Evolutionary conservation across 495 filamentous ascomycete species (phyloP).

Genomic region (Hyphodiscus hymeniophilus): DNA sequence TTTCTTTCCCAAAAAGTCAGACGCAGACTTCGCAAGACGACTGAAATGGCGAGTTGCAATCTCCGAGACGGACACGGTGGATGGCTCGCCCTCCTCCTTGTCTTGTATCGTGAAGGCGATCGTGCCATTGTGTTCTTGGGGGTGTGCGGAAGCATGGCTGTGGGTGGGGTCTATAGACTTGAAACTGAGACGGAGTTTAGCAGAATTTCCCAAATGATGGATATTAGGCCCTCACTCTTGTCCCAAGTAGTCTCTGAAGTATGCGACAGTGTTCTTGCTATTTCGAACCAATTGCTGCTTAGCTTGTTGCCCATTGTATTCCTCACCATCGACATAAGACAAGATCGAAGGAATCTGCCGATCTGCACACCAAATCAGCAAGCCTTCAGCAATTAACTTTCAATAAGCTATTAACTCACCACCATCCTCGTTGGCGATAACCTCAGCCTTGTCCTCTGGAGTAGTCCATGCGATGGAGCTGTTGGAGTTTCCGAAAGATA

Average conservation of each 20-base stretch:
- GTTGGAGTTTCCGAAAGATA: slow-evolving; percentile 96
- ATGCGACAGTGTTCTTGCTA: slow-evolving; percentile 83
- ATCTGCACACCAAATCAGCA: slow-evolving; percentile 44
- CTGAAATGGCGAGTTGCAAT: slow-evolving; percentile 80
- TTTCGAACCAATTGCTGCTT: slow-evolving; percentile 90
- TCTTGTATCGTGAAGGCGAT: slow-evolving; percentile 81
- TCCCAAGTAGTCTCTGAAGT: slow-evolving; percentile 91
- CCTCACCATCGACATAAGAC: slow-evolving; percentile 90
- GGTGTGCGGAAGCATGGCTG: slow-evolving; percentile 89
- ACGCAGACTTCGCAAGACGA: slow-evolving; percentile 72
- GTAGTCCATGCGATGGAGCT: slow-evolving; percentile 90
- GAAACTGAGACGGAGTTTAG: slow-evolving; percentile 44
- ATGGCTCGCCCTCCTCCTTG: slow-evolving; percentile 57
- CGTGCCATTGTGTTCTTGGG: slow-evolving; percentile 60
- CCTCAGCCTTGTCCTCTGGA: slow-evolving; percentile 85
- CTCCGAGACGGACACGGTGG: slow-evolving; percentile 71
- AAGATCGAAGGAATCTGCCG: slow-evolving; percentile 93
- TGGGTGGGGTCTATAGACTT: slow-evolving; percentile 93
- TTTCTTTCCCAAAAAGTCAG: slow-evolving; percentile 84
- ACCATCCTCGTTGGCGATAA: slow-evolving; percentile 99
- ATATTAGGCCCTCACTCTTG: slow-evolving; percentile 55
- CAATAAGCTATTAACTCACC: slow-evolving; percentile 49
- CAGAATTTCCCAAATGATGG: background rate
- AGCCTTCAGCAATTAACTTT: slow-evolving; percentile 1
- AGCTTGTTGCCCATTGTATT: slow-evolving; percentile 93